A percentile compares a stretch with the other conserved stretches of the same genome.
Conservation (phyloP, 164 flowering plant genomes). For the Pachysandra terminalis region DNA sequence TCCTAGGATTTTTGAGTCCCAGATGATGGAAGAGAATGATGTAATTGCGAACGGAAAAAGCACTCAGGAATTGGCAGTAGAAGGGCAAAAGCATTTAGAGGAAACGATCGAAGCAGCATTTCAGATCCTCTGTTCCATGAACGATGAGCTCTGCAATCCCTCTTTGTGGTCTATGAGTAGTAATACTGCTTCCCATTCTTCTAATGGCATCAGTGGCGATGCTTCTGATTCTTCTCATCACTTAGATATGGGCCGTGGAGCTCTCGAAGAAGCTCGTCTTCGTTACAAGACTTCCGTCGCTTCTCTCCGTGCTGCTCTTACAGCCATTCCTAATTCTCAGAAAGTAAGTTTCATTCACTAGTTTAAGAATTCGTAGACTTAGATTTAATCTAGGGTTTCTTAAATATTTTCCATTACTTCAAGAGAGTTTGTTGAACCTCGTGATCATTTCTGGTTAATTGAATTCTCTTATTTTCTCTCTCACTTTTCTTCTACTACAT, state of each 20-base stretch:
- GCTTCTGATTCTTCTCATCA: conserved; percentile 34
- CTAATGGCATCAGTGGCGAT: conserved; percentile 14
- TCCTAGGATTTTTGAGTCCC: not conserved
- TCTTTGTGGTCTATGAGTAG: conserved; percentile 57
- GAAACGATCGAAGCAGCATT: conserved; percentile 70
- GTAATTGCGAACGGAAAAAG: conserved; percentile 21
- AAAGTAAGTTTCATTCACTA: conserved; percentile 33
- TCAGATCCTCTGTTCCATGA: conserved; percentile 76
- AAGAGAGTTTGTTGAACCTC: too few relatives aligned
- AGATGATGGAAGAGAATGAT: conserved; percentile 1
- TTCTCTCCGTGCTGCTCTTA: conserved; percentile 61
- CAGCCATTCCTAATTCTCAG: conserved; percentile 53
- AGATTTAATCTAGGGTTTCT: too few relatives aligned
- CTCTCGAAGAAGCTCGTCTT: conserved; percentile 61
- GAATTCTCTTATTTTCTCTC: too few relatives aligned
- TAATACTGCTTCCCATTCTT: conserved; percentile 8
- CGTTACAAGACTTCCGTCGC: conserved; percentile 73
- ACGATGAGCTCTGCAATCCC: conserved; percentile 91
- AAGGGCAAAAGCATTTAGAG: conserved; percentile 67
- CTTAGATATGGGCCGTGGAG: conserved; percentile 51
- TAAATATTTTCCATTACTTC: not conserved
- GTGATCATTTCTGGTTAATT: too few relatives aligned
- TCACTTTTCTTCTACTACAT: too few relatives aligned
- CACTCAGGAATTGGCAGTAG: conserved; percentile 53
- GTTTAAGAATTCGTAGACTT: too few relatives aligned